Conservation (phyloP, 257 asterid genomes). For the Buddleja alternifolia region DNA sequence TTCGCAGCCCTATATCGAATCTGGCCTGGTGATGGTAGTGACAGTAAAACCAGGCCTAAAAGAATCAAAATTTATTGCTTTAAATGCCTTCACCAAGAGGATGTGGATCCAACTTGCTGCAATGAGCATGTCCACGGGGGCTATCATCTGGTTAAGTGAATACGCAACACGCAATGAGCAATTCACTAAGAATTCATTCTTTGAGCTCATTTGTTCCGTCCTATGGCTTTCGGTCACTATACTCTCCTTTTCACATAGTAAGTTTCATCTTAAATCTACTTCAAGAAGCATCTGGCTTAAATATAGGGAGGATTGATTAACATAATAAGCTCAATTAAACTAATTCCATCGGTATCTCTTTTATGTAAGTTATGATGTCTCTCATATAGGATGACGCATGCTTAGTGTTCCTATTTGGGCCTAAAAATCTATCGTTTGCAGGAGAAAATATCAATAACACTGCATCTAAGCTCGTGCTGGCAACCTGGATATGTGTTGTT, state of each 20-base stretch:
- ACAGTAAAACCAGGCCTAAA: conserved; percentile 38
- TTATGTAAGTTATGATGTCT: background rate
- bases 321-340: too few species aligned
- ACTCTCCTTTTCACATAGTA: conserved; percentile 55
- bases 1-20: conserved; percentile 67
- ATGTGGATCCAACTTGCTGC: conserved; percentile 55
- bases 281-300: too few species aligned
- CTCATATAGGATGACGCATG: too few species aligned
- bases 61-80: conserved; percentile 36
- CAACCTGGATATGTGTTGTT: conserved; percentile 53
- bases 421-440: conserved; percentile 27
- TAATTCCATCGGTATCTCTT: background rate
- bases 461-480: conserved; percentile 55
- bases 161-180: conserved; percentile 45
- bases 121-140: conserved; percentile 45
- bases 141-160: conserved; percentile 60
- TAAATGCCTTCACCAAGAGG: conserved; percentile 50
- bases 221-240: conserved; percentile 73
- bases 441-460: conserved; percentile 49
- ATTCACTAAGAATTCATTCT: conserved; percentile 34
- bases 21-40: conserved; percentile 72
- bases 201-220: conserved; percentile 41
- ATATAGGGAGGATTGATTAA: too few species aligned
- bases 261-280: conserved; percentile 24
- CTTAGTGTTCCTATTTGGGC: conserved; percentile 15